phyloP scores from a whole-genome alignment of 192 early-diverging fungal species.

The Rhizophlyctis rosea region DNA sequence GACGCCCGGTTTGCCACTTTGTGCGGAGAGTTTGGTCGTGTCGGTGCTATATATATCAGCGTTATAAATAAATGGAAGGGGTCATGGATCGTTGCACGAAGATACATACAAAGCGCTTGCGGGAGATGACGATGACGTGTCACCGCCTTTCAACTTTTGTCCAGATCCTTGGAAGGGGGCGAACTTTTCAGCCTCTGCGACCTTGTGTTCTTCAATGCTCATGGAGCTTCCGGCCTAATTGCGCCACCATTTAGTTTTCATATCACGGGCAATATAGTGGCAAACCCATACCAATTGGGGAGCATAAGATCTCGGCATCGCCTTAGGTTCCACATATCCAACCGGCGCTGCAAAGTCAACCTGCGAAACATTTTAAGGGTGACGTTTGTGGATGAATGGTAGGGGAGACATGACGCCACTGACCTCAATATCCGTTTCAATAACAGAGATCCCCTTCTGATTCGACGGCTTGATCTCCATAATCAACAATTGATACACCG shows the following conservation, averaged over 20 bases:
- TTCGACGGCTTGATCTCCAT: slow-evolving; percentile 79
- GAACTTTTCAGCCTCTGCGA: slow-evolving; percentile 35
- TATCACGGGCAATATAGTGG: not conserved
- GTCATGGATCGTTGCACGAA: no score
- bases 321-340: slow-evolving; percentile 89
- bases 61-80: no score
- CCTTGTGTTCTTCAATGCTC: slow-evolving; percentile 47
- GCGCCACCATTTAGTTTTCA: not conserved
- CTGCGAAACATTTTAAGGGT: slow-evolving; percentile 28
- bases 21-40: no score
- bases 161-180: slow-evolving; percentile 50
- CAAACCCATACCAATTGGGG: not conserved
- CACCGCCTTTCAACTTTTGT: slow-evolving; percentile 44
- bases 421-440: slow-evolving; percentile 96
- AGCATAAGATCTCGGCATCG: slow-evolving; percentile 14
- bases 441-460: slow-evolving; percentile 81
- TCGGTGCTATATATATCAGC: no score
- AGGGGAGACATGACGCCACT: not conserved
- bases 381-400: no score
- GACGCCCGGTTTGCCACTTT: slow-evolving; percentile 35
- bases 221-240: slow-evolving; percentile 15
- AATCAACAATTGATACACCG: slow-evolving; percentile 83
- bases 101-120: no score
- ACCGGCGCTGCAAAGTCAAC: slow-evolving; percentile 95
- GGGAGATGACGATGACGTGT: no score